Percentiles rank a stretch among this genome's conserved stretches.
These are phyloP conservation scores for Lodderomyces jiufengensis DNA, from an alignment of 1,139 yeast genomes.

Conservation along the genomic window DNA sequence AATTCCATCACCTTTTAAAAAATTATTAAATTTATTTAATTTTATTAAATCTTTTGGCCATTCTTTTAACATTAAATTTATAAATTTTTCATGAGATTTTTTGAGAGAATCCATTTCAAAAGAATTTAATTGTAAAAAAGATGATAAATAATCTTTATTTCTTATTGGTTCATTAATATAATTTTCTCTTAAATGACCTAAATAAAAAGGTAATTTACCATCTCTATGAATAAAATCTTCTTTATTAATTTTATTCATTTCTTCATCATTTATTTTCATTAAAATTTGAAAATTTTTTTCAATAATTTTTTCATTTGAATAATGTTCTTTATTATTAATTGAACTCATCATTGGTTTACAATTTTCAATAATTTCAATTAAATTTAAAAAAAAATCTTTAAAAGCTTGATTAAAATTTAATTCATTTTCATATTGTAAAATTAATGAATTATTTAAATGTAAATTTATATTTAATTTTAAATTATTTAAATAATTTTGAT, in stretches of 20 bases:
- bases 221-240: conserved; percentile 8
- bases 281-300: conserved; percentile 19
- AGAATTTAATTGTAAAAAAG: conserved; percentile 21
- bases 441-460: conserved; percentile 12
- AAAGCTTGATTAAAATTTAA: conserved; percentile 17
- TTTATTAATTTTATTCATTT: conserved; percentile 7
- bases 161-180: conserved; percentile 28
- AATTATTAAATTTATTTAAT: conserved; percentile 20
- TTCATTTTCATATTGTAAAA: conserved; percentile 17
- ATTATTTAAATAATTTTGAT: conserved; percentile 13
- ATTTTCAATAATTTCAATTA: conserved; percentile 18
- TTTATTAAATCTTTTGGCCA: conserved; percentile 23
- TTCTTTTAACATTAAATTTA: conserved; percentile 18
- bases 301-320: conserved; percentile 18
- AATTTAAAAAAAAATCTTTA: conserved; percentile 17
- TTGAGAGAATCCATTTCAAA: conserved; percentile 20
- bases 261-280: conserved; percentile 7
- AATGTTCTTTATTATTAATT: conserved; percentile 29
- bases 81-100: conserved; percentile 20
- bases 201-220: conserved; percentile 30
- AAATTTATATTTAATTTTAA: conserved; percentile 8
- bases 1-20: conserved; percentile 51
- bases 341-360: conserved; percentile 21
- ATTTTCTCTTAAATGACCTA: conserved; percentile 35
- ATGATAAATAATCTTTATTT: conserved; percentile 21